phyloP scores from a whole-genome alignment of 169 alveolate genomes.

The Eimeria necatrix region DNA sequence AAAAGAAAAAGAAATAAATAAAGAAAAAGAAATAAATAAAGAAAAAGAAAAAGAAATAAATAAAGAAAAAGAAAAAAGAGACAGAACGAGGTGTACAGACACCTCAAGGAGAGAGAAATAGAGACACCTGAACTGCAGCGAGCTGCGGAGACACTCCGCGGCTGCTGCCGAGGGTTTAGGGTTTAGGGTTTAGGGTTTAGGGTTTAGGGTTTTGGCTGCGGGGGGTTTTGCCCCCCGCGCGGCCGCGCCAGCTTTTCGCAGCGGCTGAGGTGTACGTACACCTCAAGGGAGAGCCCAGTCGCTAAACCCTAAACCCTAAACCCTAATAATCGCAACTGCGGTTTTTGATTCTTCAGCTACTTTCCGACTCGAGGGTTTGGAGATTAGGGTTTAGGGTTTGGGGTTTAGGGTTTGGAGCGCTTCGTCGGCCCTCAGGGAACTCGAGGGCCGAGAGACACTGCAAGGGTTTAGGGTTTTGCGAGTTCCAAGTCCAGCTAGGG shows the following conservation, averaged over 20 bases:
- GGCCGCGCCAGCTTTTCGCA: too few relatives aligned
- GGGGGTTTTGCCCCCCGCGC: too few relatives aligned
- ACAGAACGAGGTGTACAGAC: background rate
- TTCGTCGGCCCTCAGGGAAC: too few relatives aligned
- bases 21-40: slow-evolving; percentile 3
- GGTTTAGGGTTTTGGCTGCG: background rate
- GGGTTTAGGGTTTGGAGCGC: too few relatives aligned
- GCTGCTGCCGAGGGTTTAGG: slow-evolving; percentile 19
- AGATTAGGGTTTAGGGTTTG: too few relatives aligned
- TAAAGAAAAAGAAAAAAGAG: slow-evolving; percentile 1
- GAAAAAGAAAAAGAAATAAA: background rate
- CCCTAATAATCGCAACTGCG: too few relatives aligned
- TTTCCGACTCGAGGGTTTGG: too few relatives aligned
- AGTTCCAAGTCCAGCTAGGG: too few relatives aligned
- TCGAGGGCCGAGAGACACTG: too few relatives aligned
- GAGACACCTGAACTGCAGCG: background rate
- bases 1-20: slow-evolving; percentile 20
- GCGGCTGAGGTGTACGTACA: too few relatives aligned
- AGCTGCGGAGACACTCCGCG: background rate
- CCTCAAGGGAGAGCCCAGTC: background rate
- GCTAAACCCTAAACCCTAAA: slow-evolving; percentile 14
- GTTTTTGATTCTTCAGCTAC: too few relatives aligned
- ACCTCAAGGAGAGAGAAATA: background rate
- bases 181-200: slow-evolving; percentile 55
- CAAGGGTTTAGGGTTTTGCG: too few relatives aligned